Evolutionary conservation across 768 basidiomycete species (phyloP), one percentile per base, ranked within the genome.

Genomic region (Cystobasidium ongulense): DNA sequence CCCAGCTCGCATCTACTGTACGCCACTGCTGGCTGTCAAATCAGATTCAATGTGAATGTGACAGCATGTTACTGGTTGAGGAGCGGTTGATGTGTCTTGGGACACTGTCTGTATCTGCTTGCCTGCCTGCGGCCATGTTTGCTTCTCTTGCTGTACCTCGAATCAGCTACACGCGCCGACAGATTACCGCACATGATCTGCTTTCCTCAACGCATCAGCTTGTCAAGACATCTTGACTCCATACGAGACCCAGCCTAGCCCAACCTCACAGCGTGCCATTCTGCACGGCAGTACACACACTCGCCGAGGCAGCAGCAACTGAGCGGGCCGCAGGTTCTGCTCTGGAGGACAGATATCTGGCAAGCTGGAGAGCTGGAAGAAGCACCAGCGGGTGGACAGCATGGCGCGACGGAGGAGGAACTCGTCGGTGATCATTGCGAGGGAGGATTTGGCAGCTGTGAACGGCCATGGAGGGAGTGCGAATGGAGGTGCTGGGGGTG

Each of bases 391-490:
- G 63, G 63, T 39, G 31, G 35, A 41, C 27, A 64, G 63, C 36
- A 64, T 64, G 63, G 63, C 63, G 63, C 63, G 63, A 39, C 63
- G 63, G 63, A 13, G 68, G 38, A 71, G 59, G 68, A 71, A 54
- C 33, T 54, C 50, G 33, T 54, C 50, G 23, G 68, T 71, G 25
- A 36, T 18, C 50, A 71, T 71, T 35, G 68, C 43, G 23, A 54
- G 68, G 39, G 68, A 71, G 29, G 68, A 71, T 38, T 53, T 71
- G 33, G 68, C 68, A 15, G 53, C 54, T 13, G 43, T 67, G 39
- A 52, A 67, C 41, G 54, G 23, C 31, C 31, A 36, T 27, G 54
- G 27, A 35, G 54, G 68, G 10, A 61, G 52, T 46, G 43, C 23
- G 7, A 71, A 38, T 13, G 52, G 68, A 11, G 29, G 25, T 2